A percentile compares a stretch with the other conserved stretches of the same genome.
Conservation (phyloP, 371 early-diverging fungal species). For the Mucor saturninus region DNA sequence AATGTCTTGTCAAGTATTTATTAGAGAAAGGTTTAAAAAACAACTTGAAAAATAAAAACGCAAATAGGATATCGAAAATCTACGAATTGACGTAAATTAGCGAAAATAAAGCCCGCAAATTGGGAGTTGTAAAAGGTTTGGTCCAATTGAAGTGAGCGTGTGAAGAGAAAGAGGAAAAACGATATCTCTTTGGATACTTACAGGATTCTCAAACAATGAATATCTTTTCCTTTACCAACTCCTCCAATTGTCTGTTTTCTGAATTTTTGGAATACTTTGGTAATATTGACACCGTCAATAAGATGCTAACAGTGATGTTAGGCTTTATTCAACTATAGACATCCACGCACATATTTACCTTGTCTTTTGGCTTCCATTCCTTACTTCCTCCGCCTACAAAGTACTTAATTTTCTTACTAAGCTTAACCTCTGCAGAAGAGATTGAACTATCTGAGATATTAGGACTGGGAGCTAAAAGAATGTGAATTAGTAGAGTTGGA, state of each 20-base stretch:
- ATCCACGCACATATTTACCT: conserved; percentile 20
- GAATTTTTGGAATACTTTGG: conserved; percentile 13
- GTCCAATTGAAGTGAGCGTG: conserved; percentile 12
- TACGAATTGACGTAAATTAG: too few relatives aligned
- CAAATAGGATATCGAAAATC: too few relatives aligned
- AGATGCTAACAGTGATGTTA: conserved; percentile 17
- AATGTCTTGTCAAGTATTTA: too few relatives aligned
- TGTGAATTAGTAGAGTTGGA: conserved; percentile 3
- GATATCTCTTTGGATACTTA: conserved; percentile 43
- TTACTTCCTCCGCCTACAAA: conserved; percentile 20
- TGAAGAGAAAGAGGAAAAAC: conserved; percentile 20
- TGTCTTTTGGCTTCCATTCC: conserved; percentile 22
- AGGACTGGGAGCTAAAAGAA: conserved; percentile 9
- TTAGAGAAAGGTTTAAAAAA: too few relatives aligned
- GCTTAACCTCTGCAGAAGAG: conserved; percentile 11
- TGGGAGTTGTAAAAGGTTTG: conserved; percentile 16
- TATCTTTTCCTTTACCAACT: conserved; percentile 9
- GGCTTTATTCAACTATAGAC: conserved; percentile 14
- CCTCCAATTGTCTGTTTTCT: conserved; percentile 15
- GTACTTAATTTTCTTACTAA: conserved; percentile 14
- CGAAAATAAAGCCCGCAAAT: too few relatives aligned
- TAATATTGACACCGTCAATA: conserved; percentile 16
- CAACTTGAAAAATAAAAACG: too few relatives aligned
- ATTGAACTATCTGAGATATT: conserved; percentile 3
- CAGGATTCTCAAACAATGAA: conserved; percentile 24